Evolutionary conservation across 1,284 basidiomycete genomes (phyloP).

Genomic region (Ceraceosorus bombacis): DNA sequence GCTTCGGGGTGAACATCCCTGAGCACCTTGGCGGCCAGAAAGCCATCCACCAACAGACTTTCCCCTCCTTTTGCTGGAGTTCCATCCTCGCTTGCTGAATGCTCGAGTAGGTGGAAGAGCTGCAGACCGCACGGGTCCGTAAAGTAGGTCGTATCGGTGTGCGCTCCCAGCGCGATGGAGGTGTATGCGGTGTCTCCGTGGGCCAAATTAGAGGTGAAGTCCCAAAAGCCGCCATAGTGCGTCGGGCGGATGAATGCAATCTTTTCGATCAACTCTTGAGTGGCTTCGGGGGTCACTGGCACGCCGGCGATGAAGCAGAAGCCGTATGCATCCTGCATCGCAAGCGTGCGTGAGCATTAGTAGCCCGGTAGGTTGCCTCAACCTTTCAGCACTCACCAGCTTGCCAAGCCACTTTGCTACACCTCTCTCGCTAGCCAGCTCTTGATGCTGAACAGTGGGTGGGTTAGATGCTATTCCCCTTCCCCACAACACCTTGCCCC

Average conservation of each 20-base stretch:
- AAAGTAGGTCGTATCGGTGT: constrained; percentile 87
- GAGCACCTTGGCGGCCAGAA: constrained; percentile 76
- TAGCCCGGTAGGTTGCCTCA: constrained; percentile 1
- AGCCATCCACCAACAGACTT: constrained; percentile 87
- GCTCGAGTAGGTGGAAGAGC: constrained; percentile 81
- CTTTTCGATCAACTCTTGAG: constrained; percentile 66
- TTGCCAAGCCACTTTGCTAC: constrained; percentile 74
- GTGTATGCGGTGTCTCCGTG: constrained; percentile 80
- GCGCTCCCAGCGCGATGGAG: constrained; percentile 73
- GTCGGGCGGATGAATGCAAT: constrained; percentile 88
- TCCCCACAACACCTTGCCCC: constrained; percentile 62
- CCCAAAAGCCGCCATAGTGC: constrained; percentile 89
- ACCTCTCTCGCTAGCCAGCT: constrained; percentile 64
- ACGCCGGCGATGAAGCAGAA: constrained; percentile 81
- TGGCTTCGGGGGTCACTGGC: constrained; percentile 71
- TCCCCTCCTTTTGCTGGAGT: constrained; percentile 65
- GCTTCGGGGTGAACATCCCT: constrained; percentile 65
- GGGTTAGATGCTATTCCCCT: constrained; percentile 66
- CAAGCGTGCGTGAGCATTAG: neutral
- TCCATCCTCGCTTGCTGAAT: constrained; percentile 11
- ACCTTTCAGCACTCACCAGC: constrained; percentile 57
- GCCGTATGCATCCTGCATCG: constrained; percentile 56
- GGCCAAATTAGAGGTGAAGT: constrained; percentile 83
- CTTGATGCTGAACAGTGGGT: constrained; percentile 67
- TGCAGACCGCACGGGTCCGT: constrained; percentile 70